These are phyloP conservation scores for Acanthamoeba triangularis DNA, from an alignment of 208 protist genomes.

Conservation along the genomic window DNA sequence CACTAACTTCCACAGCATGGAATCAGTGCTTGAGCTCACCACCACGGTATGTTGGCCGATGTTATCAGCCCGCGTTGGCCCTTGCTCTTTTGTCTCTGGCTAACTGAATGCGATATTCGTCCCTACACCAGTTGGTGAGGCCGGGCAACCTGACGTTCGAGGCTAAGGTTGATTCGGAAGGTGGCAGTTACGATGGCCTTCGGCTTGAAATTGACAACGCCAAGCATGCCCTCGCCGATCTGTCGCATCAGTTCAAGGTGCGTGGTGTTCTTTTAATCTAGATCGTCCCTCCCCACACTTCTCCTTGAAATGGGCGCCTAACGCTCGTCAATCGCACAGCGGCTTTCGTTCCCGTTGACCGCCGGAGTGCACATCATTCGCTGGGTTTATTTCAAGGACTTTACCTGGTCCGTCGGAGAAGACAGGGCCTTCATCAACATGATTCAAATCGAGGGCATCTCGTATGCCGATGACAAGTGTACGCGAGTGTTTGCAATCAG, in stretches of 20 bases:
- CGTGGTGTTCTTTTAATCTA: neutral
- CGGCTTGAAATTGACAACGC: slow-evolving; percentile 36
- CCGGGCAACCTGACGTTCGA: slow-evolving; percentile 34
- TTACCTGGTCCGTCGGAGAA: slow-evolving; percentile 47
- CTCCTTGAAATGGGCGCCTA: neutral
- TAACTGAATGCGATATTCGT: neutral
- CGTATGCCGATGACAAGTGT: slow-evolving; percentile 64
- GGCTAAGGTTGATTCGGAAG: slow-evolving; percentile 63
- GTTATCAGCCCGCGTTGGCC: neutral
- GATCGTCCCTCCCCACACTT: no score
- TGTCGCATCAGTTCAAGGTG: slow-evolving; percentile 68
- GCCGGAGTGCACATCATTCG: slow-evolving; percentile 27
- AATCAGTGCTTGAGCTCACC: slow-evolving; percentile 71
- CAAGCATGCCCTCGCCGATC: neutral
- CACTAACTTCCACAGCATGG: neutral
- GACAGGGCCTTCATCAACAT: slow-evolving; percentile 67
- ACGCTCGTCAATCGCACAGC: neutral
- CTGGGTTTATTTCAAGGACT: slow-evolving; percentile 78
- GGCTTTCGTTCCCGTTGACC: neutral
- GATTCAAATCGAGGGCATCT: slow-evolving; percentile 55
- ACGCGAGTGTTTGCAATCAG: neutral
- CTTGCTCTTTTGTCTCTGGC: neutral
- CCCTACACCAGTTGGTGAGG: slow-evolving; percentile 3
- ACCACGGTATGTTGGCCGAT: slow-evolving; percentile 25
- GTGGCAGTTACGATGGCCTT: slow-evolving; percentile 18